A percentile compares a stretch with the other conserved stretches of the same genome.
Conservation (phyloP, 2,329 filamentous ascomycete genomes). For the Arthrinium phaeospermum region DNA sequence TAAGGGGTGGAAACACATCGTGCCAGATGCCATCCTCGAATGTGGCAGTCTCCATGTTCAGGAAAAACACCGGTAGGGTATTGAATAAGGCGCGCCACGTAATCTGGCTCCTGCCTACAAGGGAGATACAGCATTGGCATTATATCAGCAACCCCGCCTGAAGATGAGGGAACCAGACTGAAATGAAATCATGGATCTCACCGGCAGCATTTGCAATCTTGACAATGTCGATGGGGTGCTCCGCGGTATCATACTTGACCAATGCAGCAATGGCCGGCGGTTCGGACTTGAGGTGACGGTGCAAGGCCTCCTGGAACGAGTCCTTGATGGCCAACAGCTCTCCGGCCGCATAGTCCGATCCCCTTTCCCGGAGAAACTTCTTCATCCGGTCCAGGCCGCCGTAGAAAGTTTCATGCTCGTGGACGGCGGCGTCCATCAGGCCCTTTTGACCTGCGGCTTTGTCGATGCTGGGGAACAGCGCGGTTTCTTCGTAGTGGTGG, state of each 20-base stretch:
- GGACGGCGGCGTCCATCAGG: constrained; percentile 28
- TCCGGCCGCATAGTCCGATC: too few species aligned
- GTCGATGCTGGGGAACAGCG: constrained; percentile 30
- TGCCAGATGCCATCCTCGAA: constrained; percentile 34
- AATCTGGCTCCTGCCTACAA: neutral
- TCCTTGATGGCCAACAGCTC: constrained; percentile 27
- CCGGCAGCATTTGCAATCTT: neutral
- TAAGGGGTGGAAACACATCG: constrained; percentile 30
- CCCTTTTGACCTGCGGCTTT: constrained; percentile 27
- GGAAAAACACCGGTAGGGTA: constrained; percentile 29
- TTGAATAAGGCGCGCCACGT: constrained; percentile 28
- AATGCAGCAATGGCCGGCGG: constrained; percentile 29
- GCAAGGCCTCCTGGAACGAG: constrained; percentile 29
- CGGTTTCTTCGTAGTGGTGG: constrained; percentile 32
- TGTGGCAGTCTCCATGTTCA: constrained; percentile 33
- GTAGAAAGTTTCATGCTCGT: constrained; percentile 28
- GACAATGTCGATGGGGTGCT: neutral
- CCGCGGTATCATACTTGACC: constrained; percentile 27
- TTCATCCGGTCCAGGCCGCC: constrained; percentile 28
- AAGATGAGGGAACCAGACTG: too few species aligned
- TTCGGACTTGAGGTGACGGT: constrained; percentile 30
- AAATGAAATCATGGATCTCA: too few species aligned
- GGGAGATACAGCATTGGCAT: too few species aligned
- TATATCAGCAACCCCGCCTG: too few species aligned
- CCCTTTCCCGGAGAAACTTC: constrained; percentile 18